Percentiles rank a stretch among this genome's conserved stretches.
These are phyloP conservation scores for Erythrobasidium hasegawianum DNA, from an alignment of 1,284 basidiomycete genomes.

Conservation along the genomic window DNA sequence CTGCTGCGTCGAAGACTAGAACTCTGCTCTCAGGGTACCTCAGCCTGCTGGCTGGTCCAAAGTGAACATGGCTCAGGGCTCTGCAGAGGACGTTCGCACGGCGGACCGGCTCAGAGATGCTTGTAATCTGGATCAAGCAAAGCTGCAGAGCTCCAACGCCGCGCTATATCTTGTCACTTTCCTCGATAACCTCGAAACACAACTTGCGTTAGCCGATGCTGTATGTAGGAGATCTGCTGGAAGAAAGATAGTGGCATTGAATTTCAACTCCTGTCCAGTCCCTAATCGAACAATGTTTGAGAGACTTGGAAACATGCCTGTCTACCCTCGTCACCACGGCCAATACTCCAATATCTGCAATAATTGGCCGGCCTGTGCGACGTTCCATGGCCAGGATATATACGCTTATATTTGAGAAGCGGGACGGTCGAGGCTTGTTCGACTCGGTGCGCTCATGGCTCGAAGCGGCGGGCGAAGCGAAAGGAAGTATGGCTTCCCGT, in stretches of 20 bases:
- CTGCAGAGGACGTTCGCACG: too few species aligned
- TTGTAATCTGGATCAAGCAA: constrained; percentile 38
- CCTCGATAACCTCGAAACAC: constrained; percentile 3
- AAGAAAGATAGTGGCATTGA: too few species aligned
- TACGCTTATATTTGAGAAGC: constrained; percentile 1
- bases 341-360: too few species aligned
- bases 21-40: too few species aligned
- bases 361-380: not conserved
- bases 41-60: too few species aligned
- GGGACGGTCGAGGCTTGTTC: constrained; percentile 11
- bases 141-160: constrained; percentile 13
- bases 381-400: constrained; percentile 5
- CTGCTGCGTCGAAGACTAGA: too few species aligned
- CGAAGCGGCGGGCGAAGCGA: not conserved
- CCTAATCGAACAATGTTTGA: too few species aligned
- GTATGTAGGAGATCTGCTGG: not conserved
- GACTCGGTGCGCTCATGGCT: constrained; percentile 9
- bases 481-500: not conserved
- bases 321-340: too few species aligned
- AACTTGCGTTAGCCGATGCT: not conserved
- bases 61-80: too few species aligned
- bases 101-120: constrained; percentile 37
- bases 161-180: constrained; percentile 5
- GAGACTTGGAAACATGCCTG: too few species aligned
- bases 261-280: too few species aligned